phyloP scores from a whole-genome alignment of 169 alveolate species.

The Eimeria necatrix region DNA sequence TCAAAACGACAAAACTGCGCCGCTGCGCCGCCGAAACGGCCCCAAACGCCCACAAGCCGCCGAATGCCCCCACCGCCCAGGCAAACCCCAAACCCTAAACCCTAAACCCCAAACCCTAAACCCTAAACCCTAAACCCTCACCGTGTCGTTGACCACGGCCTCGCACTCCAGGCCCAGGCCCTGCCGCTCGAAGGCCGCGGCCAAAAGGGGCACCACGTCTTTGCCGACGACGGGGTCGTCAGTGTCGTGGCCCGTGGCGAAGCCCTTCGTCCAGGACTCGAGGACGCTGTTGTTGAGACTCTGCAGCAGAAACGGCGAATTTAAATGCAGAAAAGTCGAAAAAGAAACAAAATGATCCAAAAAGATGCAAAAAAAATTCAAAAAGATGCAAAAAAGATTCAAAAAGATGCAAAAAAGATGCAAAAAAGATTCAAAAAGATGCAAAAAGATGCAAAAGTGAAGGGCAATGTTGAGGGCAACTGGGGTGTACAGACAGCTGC shows the following conservation, averaged over 20 bases:
- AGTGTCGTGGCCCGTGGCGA: constrained; percentile 94
- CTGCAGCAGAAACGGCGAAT: no score
- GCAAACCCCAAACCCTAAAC: no score
- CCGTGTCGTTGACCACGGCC: constrained; percentile 92
- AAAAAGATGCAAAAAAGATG: background rate
- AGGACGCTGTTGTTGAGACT: constrained; percentile 85
- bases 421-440: background rate
- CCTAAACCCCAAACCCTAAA: no score
- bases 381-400: background rate
- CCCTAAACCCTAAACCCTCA: background rate
- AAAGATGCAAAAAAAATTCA: background rate
- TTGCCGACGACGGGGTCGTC: constrained; percentile 93
- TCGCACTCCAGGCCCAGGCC: constrained; percentile 88
- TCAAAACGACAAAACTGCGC: no score
- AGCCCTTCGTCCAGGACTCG: constrained; percentile 95
- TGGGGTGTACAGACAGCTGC: background rate
- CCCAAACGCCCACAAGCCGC: no score
- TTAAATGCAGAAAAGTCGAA: background rate
- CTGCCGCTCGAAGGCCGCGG: constrained; percentile 90
- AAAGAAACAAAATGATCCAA: background rate
- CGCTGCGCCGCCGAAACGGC: no score
- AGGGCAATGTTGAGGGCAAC: background rate
- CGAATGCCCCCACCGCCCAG: no score
- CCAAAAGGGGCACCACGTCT: constrained; percentile 92
- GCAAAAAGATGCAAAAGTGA: background rate